Conservation (phyloP, 2,329 filamentous ascomycete genomes). For the Sclerotinia sclerotiorum region DNA sequence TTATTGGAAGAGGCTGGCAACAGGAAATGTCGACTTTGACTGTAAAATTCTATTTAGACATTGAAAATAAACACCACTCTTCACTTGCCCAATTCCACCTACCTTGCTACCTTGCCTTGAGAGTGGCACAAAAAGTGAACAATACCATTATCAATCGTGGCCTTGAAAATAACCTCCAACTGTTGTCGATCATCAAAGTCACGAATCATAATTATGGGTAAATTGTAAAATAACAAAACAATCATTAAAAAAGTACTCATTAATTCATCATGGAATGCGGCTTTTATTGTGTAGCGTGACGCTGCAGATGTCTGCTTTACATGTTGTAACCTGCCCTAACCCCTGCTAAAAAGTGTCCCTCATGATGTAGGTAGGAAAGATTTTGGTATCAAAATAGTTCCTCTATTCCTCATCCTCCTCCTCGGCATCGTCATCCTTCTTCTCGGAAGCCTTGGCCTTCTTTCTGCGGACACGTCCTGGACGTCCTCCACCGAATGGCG, state of each 20-base stretch:
- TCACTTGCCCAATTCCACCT: too few species aligned
- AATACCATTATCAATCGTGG: background rate
- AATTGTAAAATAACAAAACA: background rate
- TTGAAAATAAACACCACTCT: background rate
- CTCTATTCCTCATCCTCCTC: slow-evolving; percentile 73
- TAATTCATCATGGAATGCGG: slow-evolving; percentile 21
- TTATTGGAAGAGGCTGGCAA: too few species aligned
- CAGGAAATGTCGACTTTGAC: background rate
- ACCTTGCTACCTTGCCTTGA: too few species aligned
- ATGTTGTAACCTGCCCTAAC: slow-evolving; percentile 16
- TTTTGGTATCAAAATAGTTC: slow-evolving; percentile 42
- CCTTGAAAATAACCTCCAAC: background rate
- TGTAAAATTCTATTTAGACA: background rate
- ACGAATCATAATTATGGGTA: background rate
- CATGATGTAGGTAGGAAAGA: slow-evolving; percentile 13
- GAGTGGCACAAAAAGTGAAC: too few species aligned
- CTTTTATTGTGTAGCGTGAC: slow-evolving; percentile 24
- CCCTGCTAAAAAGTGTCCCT: slow-evolving; percentile 8
- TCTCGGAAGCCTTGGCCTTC: slow-evolving; percentile 97
- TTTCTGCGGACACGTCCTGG: slow-evolving; percentile 98
- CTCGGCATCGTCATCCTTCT: slow-evolving; percentile 74
- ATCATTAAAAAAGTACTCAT: slow-evolving; percentile 20
- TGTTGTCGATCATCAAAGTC: background rate
- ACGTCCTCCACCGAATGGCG: slow-evolving; percentile 95
- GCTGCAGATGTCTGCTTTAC: slow-evolving; percentile 21